Conservation (phyloP, 169 alveolate species). For the Plasmodium gaboni region DNA sequence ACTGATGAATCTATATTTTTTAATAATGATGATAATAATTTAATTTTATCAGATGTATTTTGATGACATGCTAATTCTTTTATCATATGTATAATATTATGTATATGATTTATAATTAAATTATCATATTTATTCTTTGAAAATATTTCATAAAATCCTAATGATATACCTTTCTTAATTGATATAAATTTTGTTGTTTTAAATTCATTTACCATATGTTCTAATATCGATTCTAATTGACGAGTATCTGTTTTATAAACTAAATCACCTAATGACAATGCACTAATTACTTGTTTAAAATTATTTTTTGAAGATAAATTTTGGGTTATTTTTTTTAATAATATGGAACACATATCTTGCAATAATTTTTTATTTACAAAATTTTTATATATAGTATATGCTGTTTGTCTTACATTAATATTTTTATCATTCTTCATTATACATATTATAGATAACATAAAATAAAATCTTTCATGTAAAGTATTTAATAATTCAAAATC, state of each 20-base stretch:
- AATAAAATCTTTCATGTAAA: slow-evolving; percentile 72
- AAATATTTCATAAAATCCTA: slow-evolving; percentile 75
- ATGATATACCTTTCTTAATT: slow-evolving; percentile 57
- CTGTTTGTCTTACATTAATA: slow-evolving; percentile 69
- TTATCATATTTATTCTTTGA: slow-evolving; percentile 50
- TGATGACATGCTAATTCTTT: slow-evolving; percentile 70
- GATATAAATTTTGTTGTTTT: slow-evolving; percentile 50
- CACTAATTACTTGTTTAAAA: slow-evolving; percentile 57
- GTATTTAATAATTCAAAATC: slow-evolving; percentile 36
- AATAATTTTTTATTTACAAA: slow-evolving; percentile 62
- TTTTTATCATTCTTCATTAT: slow-evolving; percentile 74
- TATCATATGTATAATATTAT: slow-evolving; percentile 61
- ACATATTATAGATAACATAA: slow-evolving; percentile 70
- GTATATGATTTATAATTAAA: slow-evolving; percentile 34
- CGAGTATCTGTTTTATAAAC: slow-evolving; percentile 56
- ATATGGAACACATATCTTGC: slow-evolving; percentile 74
- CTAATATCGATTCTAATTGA: slow-evolving; percentile 42
- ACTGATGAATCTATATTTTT: slow-evolving; percentile 27
- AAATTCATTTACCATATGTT: slow-evolving; percentile 63
- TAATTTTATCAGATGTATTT: slow-evolving; percentile 39
- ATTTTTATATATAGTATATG: slow-evolving; percentile 56
- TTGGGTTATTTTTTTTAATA: slow-evolving; percentile 70
- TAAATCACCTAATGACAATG: slow-evolving; percentile 68
- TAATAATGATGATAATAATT: slow-evolving; percentile 40
- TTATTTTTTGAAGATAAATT: slow-evolving; percentile 72